Evolutionary conservation across 1,284 basidiomycete genomes (phyloP), one percentile per base, ranked within the genome.

Genomic region (Ustilago cynodontis): DNA sequence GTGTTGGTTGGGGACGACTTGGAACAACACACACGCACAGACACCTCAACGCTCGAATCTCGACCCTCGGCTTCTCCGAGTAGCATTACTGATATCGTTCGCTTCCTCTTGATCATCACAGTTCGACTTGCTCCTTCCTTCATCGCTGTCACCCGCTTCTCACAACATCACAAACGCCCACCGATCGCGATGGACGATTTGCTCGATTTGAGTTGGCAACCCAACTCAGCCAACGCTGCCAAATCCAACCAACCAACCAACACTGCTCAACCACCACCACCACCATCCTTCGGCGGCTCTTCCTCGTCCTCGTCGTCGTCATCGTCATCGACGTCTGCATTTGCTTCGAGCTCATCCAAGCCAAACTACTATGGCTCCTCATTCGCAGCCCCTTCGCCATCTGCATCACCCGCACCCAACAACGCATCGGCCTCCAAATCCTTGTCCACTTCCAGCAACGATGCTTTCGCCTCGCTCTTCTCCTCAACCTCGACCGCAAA

Each of bases 171-270:
- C 60, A 63, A n/a, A 52, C 69, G 55, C 39, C 63, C 52, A 37
- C 54, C 59, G 60, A 64, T 64, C 45, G 58, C 43, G 50, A 86
- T 86, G 84, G 84, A 86, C 63, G 84, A 86, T 50, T 66, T 86
- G 31, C 74, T 83, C 53, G 81, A 79, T 50, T 72, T 86, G 35
- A 82, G 77, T 56, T 86, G 82, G 81, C 62, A 75, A 41, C 66
- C 70, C 39, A 43, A 43, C 20, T 43, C 41, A 43, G 41, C 41
- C 41, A 43, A 43, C 41, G 41, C 41, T 43, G 52, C 69, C 24
- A 33, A 41, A 13, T 49, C 65, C 20, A 66, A 59, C 49, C 61
- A 64, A 49, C 54, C 45, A 63, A 37, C 10, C 45, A 60, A 41
- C 33, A 55, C 41, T 13, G 13, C 53, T 29, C 24, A 37, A 26